These are phyloP conservation scores for Didymella exigua DNA, from an alignment of 2,329 filamentous ascomycete genomes.

Conservation along the genomic window DNA sequence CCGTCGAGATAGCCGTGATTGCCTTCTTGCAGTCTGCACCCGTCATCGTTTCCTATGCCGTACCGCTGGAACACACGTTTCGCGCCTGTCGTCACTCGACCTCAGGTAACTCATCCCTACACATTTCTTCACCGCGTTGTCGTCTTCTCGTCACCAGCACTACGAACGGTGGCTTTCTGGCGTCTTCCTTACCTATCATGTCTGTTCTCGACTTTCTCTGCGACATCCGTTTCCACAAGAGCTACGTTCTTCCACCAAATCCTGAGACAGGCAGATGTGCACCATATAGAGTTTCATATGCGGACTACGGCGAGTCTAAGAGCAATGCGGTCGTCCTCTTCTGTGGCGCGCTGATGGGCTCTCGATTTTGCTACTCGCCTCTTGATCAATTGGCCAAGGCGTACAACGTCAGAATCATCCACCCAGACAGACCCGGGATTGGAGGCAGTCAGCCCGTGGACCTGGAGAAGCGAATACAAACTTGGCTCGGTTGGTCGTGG, in stretches of 20 bases:
- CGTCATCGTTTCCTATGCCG: not conserved
- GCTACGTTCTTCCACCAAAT: constrained; percentile 31
- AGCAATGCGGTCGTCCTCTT: constrained; percentile 40
- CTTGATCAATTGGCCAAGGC: constrained; percentile 36
- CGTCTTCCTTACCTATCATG: constrained; percentile 10
- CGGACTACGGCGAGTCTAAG: constrained; percentile 36
- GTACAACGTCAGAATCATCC: constrained; percentile 37
- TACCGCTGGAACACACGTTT: not conserved
- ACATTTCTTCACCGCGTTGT: not conserved
- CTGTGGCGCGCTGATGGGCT: constrained; percentile 37
- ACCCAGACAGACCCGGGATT: constrained; percentile 39
- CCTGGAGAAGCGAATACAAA: constrained; percentile 31
- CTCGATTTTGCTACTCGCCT: constrained; percentile 32
- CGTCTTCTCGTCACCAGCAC: not conserved
- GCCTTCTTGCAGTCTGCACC: not conserved
- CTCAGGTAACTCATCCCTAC: not conserved
- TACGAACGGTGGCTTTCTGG: not conserved
- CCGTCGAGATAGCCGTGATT: not conserved
- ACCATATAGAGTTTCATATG: constrained; percentile 36
- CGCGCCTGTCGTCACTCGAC: not conserved
- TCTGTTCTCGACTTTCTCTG: constrained; percentile 37
- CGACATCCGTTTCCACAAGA: constrained; percentile 36
- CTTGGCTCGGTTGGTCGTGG: constrained; percentile 34
- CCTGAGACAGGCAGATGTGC: constrained; percentile 21
- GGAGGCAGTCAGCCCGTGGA: constrained; percentile 35